Base-by-base conservation (phyloP, 2,329 filamentous ascomycete species). In the Alternaria dauci region DNA sequence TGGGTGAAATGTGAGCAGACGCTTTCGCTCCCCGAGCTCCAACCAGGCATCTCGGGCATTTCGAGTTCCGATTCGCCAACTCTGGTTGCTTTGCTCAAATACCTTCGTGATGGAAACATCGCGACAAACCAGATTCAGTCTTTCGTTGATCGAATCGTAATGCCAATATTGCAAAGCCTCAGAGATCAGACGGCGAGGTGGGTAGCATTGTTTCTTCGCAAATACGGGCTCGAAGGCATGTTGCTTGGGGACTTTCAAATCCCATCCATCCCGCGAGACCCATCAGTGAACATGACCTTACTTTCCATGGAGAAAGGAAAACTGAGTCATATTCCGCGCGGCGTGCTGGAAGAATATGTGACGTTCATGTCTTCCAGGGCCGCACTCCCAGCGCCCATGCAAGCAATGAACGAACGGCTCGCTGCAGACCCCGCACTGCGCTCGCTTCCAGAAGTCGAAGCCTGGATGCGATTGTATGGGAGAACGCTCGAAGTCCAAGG, bases 1-100 rank as follows among this genome's bases (percentile, higher is more conserved):
- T 81, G 79, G 79, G 14, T 38, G 8, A 51, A 70, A 16, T 66
- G 63, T 7, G 70, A 74, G 38, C 28, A 65, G 6, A 65, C 51
- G 1, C 34, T 61, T 1, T 36, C 23, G 5, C 61, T 67, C 2
- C 71, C 67, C 26, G 55, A 64, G 28, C 28, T 65, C 11, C 30
- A 52, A 12, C 6, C 51, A 14, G 16, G 36, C 7, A 18, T 20
- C 4, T 26, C 32, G 36, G 42, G 44, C 2, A 42, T 55, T 28
- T 11, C 34, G 8, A 52, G 62, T 1, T 61, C 66, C 38, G 52
- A 63, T 2, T 57, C 52, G 6, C 61, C 65, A 8, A 50, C 73
- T 2, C 26, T 72, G 6, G 26, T 32, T 7, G 47, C 48, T 5
- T 39, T 70, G 3, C 9, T 62, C 8, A 14, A 41, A 0, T 42